Conservation (phyloP, 306 rosid species). For the Prunus dulcis region DNA sequence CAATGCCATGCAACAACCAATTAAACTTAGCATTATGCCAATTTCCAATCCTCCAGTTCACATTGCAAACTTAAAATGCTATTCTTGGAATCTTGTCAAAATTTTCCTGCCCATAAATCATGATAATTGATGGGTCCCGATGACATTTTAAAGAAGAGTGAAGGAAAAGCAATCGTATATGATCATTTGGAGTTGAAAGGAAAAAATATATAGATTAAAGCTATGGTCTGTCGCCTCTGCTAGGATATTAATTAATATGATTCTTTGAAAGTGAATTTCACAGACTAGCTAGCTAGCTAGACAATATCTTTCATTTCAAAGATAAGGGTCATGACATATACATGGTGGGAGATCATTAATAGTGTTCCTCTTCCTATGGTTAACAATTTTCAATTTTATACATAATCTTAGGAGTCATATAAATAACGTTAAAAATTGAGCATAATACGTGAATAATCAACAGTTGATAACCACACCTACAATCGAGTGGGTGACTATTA, state of each 20-base stretch:
- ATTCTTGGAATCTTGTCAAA: neutral
- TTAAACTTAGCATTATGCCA: neutral
- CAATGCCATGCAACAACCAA: slow-evolving; percentile 39
- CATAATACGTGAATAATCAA: no score
- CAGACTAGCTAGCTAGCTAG: neutral
- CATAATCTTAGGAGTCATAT: neutral
- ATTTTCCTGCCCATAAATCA: slow-evolving; percentile 5
- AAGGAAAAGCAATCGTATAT: neutral
- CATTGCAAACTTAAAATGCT: neutral
- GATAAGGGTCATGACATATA: neutral
- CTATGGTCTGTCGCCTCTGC: neutral
- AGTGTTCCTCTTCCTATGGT: neutral
- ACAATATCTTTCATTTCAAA: neutral
- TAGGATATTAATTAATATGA: neutral
- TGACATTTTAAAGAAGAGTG: neutral
- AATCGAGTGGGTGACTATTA: no score
- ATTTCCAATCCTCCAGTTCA: neutral
- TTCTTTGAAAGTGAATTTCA: neutral
- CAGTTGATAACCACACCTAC: no score
- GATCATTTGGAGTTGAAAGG: neutral
- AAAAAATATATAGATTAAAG: neutral
- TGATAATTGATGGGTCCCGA: neutral
- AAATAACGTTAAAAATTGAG: no score
- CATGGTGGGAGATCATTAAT: neutral
- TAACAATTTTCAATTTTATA: neutral